A percentile compares a stretch with the other conserved stretches of the same genome.
These are phyloP conservation scores for Aspergillus hortae DNA, from an alignment of 2,329 filamentous ascomycete species.

Conservation along the genomic window DNA sequence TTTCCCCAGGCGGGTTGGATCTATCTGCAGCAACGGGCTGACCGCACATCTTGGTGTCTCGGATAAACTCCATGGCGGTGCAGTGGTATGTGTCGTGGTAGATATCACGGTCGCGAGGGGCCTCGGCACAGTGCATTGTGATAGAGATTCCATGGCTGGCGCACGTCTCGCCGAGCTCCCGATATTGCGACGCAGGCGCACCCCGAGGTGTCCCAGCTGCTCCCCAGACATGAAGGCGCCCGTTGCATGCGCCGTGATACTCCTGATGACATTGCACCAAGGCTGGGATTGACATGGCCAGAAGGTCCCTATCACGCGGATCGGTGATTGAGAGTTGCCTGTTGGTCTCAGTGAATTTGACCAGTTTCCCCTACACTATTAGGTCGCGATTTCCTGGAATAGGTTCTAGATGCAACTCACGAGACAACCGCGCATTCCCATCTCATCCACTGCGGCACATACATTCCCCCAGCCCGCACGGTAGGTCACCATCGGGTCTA, in stretches of 20 bases:
- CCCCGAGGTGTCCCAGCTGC: constrained; percentile 46
- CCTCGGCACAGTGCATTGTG: constrained; percentile 48
- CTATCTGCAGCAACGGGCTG: constrained; percentile 33
- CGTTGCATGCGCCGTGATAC: constrained; percentile 22
- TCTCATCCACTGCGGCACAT: constrained; percentile 41
- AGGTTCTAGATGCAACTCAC: constrained; percentile 8
- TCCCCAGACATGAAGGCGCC: constrained; percentile 48
- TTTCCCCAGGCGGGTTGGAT: constrained; percentile 13
- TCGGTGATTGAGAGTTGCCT: constrained; percentile 25
- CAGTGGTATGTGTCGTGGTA: constrained; percentile 2
- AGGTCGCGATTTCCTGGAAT: background rate
- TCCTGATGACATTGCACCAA: constrained; percentile 18
- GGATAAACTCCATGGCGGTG: constrained; percentile 7
- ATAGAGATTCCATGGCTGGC: constrained; percentile 39
- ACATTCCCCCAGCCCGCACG: constrained; percentile 18
- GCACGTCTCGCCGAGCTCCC: background rate
- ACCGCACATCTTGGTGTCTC: constrained; percentile 20
- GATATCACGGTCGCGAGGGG: constrained; percentile 7
- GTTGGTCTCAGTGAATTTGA: constrained; percentile 24
- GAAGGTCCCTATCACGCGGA: constrained; percentile 23
- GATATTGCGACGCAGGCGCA: background rate
- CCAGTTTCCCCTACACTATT: constrained; percentile 5
- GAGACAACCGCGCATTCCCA: constrained; percentile 44
- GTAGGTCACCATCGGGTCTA: constrained; percentile 47
- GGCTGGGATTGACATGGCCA: constrained; percentile 25